Percentiles rank a stretch among this genome's conserved stretches.
These are phyloP conservation scores for Phragmites australis DNA, from an alignment of 176 grass and related monocot species.

Conservation along the genomic window DNA sequence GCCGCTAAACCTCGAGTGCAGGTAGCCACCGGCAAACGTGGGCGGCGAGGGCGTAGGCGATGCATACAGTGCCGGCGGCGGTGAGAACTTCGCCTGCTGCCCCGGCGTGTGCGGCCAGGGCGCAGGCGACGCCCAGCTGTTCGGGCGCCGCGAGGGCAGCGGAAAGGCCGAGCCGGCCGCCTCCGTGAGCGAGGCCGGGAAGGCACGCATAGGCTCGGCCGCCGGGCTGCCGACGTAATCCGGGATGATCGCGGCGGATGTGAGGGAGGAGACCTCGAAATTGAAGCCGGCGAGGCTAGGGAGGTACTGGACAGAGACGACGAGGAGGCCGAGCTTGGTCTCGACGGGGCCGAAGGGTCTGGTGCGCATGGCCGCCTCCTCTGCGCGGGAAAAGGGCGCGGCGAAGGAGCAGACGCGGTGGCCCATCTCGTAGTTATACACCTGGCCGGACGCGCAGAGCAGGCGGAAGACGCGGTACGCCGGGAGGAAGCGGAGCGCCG, in stretches of 20 bases:
- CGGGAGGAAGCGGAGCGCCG: constrained; percentile 73
- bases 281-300: constrained; percentile 66
- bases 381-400: constrained; percentile 69
- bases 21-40: constrained; percentile 54
- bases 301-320: constrained; percentile 80
- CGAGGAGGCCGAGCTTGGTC: constrained; percentile 78
- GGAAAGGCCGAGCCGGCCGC: constrained; percentile 22
- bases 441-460: constrained; percentile 66
- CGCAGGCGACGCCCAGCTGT: constrained; percentile 55
- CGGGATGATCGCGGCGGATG: constrained; percentile 62
- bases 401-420: constrained; percentile 80
- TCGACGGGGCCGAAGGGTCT: constrained; percentile 58
- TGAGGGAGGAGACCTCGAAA: constrained; percentile 61
- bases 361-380: constrained; percentile 64
- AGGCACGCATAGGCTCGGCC: constrained; percentile 66
- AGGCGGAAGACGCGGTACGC: constrained; percentile 66
- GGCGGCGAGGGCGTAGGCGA: constrained; percentile 85
- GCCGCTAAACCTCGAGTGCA: constrained; percentile 58
- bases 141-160: constrained; percentile 39
- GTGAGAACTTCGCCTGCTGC: constrained; percentile 68
- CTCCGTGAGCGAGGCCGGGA: constrained; percentile 69
- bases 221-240: constrained; percentile 84
- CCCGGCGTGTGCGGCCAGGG: constrained; percentile 44
- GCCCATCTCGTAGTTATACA: constrained; percentile 76
- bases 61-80: constrained; percentile 54